Conservation (phyloP, 768 basidiomycete species). For the Mycena vulgaris region DNA sequence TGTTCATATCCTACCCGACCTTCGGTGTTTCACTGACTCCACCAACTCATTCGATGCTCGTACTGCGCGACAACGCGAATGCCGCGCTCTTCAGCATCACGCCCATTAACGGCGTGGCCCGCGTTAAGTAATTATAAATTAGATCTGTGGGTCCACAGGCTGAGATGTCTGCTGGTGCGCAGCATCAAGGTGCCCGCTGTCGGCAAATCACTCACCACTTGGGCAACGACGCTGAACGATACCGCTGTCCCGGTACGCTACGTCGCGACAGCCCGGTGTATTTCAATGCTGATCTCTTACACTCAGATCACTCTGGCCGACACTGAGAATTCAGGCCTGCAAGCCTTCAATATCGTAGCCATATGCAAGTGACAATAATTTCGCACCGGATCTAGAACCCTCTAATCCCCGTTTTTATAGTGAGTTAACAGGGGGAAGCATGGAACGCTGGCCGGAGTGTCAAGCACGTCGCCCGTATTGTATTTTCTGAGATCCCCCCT, state of each 20-base stretch:
- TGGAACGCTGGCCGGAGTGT: neutral
- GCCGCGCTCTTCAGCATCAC: slow-evolving; percentile 13
- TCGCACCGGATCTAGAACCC: slow-evolving; percentile 7
- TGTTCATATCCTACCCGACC: slow-evolving; percentile 16
- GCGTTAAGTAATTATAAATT: slow-evolving; percentile 8
- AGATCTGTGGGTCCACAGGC: slow-evolving; percentile 10
- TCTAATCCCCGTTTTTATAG: slow-evolving; percentile 3
- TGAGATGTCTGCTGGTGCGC: slow-evolving; percentile 6
- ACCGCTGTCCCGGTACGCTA: slow-evolving; percentile 2
- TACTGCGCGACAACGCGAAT: slow-evolving; percentile 7
- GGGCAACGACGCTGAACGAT: slow-evolving; percentile 7
- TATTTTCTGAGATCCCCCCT: slow-evolving; percentile 4
- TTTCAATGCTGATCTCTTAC: slow-evolving; percentile 5
- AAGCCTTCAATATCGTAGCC: slow-evolving; percentile 5
- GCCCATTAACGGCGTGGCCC: slow-evolving; percentile 3
- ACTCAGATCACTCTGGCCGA: slow-evolving; percentile 6
- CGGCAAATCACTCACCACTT: neutral
- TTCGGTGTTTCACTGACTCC: slow-evolving; percentile 6
- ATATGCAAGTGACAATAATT: slow-evolving; percentile 15
- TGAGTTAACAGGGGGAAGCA: neutral
- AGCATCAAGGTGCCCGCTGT: slow-evolving; percentile 11
- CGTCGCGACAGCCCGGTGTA: neutral
- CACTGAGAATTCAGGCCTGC: slow-evolving; percentile 3
- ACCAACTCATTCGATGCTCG: slow-evolving; percentile 7
- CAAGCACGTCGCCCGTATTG: neutral